These are phyloP conservation scores for Phoma sp. DNA, from an alignment of 2,329 filamentous ascomycete genomes.

Conservation along the genomic window DNA sequence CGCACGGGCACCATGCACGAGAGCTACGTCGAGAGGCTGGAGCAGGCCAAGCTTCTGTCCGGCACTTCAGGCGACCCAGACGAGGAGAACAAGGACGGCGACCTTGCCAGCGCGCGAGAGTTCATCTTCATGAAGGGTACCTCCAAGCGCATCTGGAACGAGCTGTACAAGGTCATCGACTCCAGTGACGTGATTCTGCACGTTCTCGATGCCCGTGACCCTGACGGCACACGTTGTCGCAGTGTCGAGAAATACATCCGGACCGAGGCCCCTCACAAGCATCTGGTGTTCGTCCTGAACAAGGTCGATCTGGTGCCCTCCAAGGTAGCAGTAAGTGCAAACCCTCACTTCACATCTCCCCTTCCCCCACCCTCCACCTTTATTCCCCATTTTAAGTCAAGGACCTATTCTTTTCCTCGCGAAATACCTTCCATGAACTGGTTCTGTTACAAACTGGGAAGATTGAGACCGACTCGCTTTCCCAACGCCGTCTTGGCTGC, in stretches of 20 bases:
- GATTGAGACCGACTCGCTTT: conserved; percentile 79
- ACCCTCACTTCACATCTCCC: conserved; percentile 14
- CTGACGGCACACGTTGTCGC: conserved; percentile 79
- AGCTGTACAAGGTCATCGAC: conserved; percentile 94
- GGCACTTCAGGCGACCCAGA: conserved; percentile 69
- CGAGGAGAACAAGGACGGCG: conserved; percentile 55
- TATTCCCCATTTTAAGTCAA: conserved; percentile 87
- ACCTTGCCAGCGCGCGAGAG: conserved; percentile 56
- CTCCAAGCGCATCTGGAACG: conserved; percentile 84
- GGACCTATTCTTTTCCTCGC: conserved; percentile 68
- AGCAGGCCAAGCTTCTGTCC: conserved; percentile 78
- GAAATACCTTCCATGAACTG: conserved; percentile 69
- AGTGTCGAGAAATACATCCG: conserved; percentile 92
- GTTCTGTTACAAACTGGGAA: conserved; percentile 99
- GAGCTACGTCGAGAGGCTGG: conserved; percentile 78
- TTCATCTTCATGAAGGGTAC: conserved; percentile 95
- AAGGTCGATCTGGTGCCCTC: conserved; percentile 95
- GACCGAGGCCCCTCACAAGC: conserved; percentile 95
- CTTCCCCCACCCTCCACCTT: conserved; percentile 54
- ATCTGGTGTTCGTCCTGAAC: conserved; percentile 87
- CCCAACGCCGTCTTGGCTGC: conserved; percentile 67
- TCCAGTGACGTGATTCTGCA: conserved; percentile 94
- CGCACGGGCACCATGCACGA: conserved; percentile 83
- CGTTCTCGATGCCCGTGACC: conserved; percentile 41
- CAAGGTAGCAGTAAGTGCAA: conserved; percentile 85